These are phyloP conservation scores for Salix purpurea DNA, from an alignment of 345 rosid genomes.

Conservation along the genomic window DNA sequence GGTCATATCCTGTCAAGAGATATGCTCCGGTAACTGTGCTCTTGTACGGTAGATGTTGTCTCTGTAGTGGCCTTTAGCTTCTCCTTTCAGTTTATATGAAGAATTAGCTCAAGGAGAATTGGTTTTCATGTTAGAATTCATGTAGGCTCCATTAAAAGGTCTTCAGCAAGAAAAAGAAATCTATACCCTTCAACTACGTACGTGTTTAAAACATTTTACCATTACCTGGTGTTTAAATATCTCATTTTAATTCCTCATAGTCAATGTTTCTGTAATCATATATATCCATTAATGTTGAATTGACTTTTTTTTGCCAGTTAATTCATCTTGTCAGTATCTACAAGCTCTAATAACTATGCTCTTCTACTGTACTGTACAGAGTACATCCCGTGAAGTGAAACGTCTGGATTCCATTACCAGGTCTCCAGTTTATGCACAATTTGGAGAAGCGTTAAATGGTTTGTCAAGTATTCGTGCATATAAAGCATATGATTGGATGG, in stretches of 20 bases:
- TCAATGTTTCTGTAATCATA: not conserved
- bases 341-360: not conserved
- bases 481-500: constrained; percentile 94
- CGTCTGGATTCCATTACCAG: constrained; percentile 33
- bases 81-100: no score
- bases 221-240: not conserved
- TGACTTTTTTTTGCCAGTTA: not conserved
- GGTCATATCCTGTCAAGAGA: not conserved
- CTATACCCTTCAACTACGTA: not conserved
- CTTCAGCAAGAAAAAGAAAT: not conserved
- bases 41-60: not conserved
- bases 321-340: not conserved
- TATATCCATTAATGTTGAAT: not conserved
- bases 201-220: not conserved
- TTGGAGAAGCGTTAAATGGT: constrained; percentile 35
- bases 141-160: no score
- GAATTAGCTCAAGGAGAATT: no score
- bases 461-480: constrained; percentile 55
- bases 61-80: no score
- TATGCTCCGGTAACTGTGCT: not conserved
- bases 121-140: not conserved
- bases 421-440: constrained; percentile 34
- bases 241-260: not conserved
- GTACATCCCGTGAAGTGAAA: constrained; percentile 35
- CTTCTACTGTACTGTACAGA: constrained; percentile 32